Evolutionary conservation across 768 basidiomycete genomes (phyloP), one percentile per base, ranked within the genome.

Genomic region (Xerocomellus amylosporus): DNA sequence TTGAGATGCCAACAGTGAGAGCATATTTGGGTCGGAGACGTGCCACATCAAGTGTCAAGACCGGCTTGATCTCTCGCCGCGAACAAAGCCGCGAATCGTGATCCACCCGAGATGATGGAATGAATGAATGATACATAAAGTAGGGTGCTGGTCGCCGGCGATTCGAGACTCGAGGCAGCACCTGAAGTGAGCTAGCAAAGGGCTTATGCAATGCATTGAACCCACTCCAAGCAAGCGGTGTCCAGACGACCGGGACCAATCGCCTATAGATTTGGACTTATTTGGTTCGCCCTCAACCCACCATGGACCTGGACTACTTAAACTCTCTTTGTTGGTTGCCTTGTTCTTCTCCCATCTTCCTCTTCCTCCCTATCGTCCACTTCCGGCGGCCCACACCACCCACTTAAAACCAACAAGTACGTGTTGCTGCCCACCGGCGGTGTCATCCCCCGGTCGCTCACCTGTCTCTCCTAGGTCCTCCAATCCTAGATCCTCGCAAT

Each of bases 401-500:
- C 30, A 41, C 22, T 15, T 24, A 17, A 19, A n/a, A 14, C 3
- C 4, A n/a, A 31, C 54, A 54, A 45, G 66, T 66, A 28, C 5
- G 66, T 60, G 2, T 34, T 12, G 13, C 5, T 19, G 2, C 20
- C 3, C 40, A 8, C 34, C 10, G 13, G 38, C 42, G 9, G 37
- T 37, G 8, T 40, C 33, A 2, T 34, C 40, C 8, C 30, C 19
- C 28, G 0, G 3, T 33, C 39, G 20, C 58, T 60, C 46, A 64
- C 38, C 40, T 10, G 13, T 43, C 37, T 9, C 36, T 13, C 12
- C n/a, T 19, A 69, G 59, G 7, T 46, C 43, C 20, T 28, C 34
- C 10, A 28, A 37, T 44, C 22, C 28, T 47, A 62, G 45, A 51
- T 39, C n/a, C 15, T 58, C 49, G 62, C 55, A 50, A 93, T 92